A percentile compares a stretch with the other conserved stretches of the same genome.
These are phyloP conservation scores for Epichloe scottii DNA, from an alignment of 2,329 filamentous ascomycete genomes.

Conservation along the genomic window DNA sequence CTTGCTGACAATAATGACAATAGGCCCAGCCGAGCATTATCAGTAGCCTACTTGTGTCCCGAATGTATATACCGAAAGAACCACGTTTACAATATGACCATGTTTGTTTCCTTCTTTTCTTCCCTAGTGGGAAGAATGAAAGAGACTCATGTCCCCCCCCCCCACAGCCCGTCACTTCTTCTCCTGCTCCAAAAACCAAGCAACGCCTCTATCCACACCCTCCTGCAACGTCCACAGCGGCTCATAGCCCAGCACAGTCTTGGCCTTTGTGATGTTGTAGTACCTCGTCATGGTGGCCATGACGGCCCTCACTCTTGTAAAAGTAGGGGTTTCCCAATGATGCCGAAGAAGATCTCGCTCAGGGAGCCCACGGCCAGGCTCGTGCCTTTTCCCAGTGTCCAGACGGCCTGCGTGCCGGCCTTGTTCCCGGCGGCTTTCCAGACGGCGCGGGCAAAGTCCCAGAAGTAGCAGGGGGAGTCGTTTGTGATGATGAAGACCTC, in stretches of 20 bases:
- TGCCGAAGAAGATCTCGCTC: conserved; percentile 38
- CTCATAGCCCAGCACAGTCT: conserved; percentile 53
- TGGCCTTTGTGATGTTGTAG: conserved; percentile 67
- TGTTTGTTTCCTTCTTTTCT: too few relatives aligned
- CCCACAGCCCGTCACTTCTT: conserved; percentile 13
- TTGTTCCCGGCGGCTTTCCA: conserved; percentile 52
- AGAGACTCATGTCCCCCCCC: not conserved
- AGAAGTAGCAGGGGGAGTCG: conserved; percentile 77
- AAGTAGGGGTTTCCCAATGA: conserved; percentile 42
- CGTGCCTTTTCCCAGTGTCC: conserved; percentile 38
- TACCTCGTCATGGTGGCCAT: conserved; percentile 67
- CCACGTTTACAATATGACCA: too few relatives aligned
- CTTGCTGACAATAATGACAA: too few relatives aligned
- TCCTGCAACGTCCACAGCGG: conserved; percentile 56
- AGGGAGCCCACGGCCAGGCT: conserved; percentile 39
- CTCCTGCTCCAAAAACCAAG: conserved; percentile 42
- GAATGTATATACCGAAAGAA: too few relatives aligned
- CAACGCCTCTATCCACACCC: conserved; percentile 42
- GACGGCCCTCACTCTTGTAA: conserved; percentile 47
- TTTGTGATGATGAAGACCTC: conserved; percentile 88
- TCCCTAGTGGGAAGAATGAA: not conserved
- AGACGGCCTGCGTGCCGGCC: conserved; percentile 40
- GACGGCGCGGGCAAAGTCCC: conserved; percentile 71
- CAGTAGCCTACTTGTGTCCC: too few relatives aligned
- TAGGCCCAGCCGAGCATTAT: too few relatives aligned